Base-by-base conservation (phyloP, 495 filamentous ascomycete genomes). In the Oleoguttula mirabilis region DNA sequence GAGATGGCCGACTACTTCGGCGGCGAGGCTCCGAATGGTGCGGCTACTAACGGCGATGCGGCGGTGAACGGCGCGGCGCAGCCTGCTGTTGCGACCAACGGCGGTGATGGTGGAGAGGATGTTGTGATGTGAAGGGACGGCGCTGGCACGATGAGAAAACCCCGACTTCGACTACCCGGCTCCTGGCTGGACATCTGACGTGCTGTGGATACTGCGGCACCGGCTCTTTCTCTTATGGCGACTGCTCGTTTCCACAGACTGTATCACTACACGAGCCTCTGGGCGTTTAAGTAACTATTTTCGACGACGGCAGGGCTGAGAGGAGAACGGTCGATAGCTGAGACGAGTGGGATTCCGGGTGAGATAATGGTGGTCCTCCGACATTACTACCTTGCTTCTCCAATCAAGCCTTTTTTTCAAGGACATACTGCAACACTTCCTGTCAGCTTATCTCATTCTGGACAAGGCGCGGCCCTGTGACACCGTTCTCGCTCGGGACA, bases 1-100 rank as follows among this genome's bases (percentile, higher is more conserved):
- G 88, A 95, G 54, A 94, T 95, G 88, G 72, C 73, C 5, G 88
- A 95, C 53, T 94, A 94, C 65, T 93, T 88, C 52, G 74, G 66
- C 46, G 61, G 64, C 20, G 51, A 21, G 11, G 32, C 12, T 14
- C 12, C 32, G 32, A 35, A 14, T 15, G 40, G 20, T 11, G 60
- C 62, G 38, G 60, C 50, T 22, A 56, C 54, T 43, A 68, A 67
- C 31, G 66, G 68, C 30, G 24, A 41, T 10, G 45, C 43, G 12
- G 32, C 46, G 16, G 20, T 28, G 17, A 50, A 38, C 36, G 46
- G 34, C 21, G 46, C 35, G 3, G 37, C 38, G n/a, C 36, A 36
- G 15, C 27, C 47, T n/a, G 47, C 36, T 11, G 30, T 31, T 12
- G 48, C 46, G 2, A 34, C 43, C 3, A 48, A 41, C 39, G 50